These are phyloP conservation scores for Globisporangium ultimum DNA, from an alignment of 352 stramenopile genomes.

Conservation along the genomic window DNA sequence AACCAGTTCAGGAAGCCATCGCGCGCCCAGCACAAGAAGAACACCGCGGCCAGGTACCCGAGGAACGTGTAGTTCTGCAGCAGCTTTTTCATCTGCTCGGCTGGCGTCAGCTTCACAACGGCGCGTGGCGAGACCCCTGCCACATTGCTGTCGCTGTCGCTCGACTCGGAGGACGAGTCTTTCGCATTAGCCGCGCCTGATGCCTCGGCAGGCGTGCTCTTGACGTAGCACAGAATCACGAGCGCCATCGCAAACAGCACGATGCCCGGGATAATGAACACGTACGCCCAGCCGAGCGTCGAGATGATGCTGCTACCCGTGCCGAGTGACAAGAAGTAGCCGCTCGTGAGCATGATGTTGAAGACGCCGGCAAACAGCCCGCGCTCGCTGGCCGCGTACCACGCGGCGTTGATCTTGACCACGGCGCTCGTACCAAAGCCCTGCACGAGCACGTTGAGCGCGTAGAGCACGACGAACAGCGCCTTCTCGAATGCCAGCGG, in stretches of 20 bases:
- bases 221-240: conserved; percentile 50
- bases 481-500: conserved; percentile 27
- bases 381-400: conserved; percentile 61
- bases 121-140: not conserved
- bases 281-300: conserved; percentile 58
- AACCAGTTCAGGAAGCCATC: conserved; percentile 81
- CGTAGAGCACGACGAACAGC: conserved; percentile 62
- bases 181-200: conserved; percentile 17
- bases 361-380: conserved; percentile 70
- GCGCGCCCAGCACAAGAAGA: conserved; percentile 66
- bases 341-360: conserved; percentile 77
- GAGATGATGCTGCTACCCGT: conserved; percentile 61
- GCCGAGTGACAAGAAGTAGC: conserved; percentile 70
- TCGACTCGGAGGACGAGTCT: conserved; percentile 16
- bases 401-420: conserved; percentile 84
- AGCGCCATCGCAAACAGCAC: conserved; percentile 54
- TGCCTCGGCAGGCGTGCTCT: conserved; percentile 51
- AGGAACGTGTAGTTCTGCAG: conserved; percentile 62
- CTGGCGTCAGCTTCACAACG: conserved; percentile 19
- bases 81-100: conserved; percentile 50
- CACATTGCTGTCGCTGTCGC: conserved; percentile 11
- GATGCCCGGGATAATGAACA: conserved; percentile 60
- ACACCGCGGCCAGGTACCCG: conserved; percentile 63
- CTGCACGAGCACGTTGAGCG: conserved; percentile 64
- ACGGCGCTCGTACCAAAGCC: conserved; percentile 76